phyloP scores from a whole-genome alignment of 1,284 basidiomycete species.

The Apiotrichum gracile region DNA sequence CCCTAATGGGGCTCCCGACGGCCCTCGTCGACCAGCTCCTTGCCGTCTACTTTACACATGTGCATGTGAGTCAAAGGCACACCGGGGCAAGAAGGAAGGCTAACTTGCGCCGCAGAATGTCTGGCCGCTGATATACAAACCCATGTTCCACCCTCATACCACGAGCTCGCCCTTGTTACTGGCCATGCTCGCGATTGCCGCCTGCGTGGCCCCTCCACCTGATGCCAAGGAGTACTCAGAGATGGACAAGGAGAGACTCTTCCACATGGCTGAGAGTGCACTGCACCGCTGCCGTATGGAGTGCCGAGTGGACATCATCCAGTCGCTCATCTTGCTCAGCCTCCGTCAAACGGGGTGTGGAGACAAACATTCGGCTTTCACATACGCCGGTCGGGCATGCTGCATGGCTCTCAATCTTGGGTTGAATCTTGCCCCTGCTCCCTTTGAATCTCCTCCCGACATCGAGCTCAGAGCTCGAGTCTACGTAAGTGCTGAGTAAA shows the following conservation, averaged over 20 bases:
- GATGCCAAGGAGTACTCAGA: background rate
- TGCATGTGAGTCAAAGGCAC: slow-evolving; percentile 25
- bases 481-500: slow-evolving; percentile 14
- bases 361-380: slow-evolving; percentile 45
- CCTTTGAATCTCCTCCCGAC: slow-evolving; percentile 21
- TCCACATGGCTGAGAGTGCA: slow-evolving; percentile 29
- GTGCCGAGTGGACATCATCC: slow-evolving; percentile 35
- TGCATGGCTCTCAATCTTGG: slow-evolving; percentile 48
- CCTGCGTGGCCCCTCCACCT: slow-evolving; percentile 28
- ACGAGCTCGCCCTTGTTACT: slow-evolving; percentile 29
- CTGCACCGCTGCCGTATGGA: slow-evolving; percentile 27
- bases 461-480: slow-evolving; percentile 29
- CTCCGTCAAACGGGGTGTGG: slow-evolving; percentile 49
- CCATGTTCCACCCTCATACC: slow-evolving; percentile 34
- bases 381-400: slow-evolving; percentile 44
- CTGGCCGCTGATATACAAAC: slow-evolving; percentile 44
- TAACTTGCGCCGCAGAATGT: slow-evolving; percentile 29
- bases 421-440: slow-evolving; percentile 37
- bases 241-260: slow-evolving; percentile 54
- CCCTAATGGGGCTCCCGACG: slow-evolving; percentile 22
- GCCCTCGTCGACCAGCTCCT: slow-evolving; percentile 30
- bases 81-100: background rate
- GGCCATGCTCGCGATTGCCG: slow-evolving; percentile 39
- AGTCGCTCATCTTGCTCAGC: slow-evolving; percentile 45
- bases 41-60: slow-evolving; percentile 38